A percentile compares a stretch with the other conserved stretches of the same genome.
These are phyloP conservation scores for Irpex lacteus DNA, from an alignment of 1,284 basidiomycete species.

Conservation along the genomic window DNA sequence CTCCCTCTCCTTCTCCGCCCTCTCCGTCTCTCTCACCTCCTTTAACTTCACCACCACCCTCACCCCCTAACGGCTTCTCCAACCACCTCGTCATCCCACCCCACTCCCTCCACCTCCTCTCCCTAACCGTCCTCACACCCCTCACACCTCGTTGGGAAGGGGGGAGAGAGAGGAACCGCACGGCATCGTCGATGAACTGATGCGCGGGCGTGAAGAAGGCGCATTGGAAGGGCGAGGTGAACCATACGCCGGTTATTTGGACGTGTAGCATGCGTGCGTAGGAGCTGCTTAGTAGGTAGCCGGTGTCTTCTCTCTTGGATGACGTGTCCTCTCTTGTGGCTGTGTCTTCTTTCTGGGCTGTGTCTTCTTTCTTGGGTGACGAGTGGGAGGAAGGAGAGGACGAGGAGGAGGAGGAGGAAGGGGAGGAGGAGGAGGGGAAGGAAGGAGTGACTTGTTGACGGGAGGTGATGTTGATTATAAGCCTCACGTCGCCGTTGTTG, in stretches of 20 bases:
- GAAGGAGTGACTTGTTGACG: slow-evolving; percentile 3
- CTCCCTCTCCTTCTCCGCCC: no score
- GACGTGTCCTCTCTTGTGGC: no score
- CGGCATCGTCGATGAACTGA: slow-evolving; percentile 1
- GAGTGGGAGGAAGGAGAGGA: no score
- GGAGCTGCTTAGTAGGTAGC: neutral
- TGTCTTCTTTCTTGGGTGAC: neutral
- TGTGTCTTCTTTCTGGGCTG: no score
- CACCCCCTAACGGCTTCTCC: neutral
- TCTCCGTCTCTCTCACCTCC: no score
- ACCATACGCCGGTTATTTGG: neutral
- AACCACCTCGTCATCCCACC: slow-evolving; percentile 4
- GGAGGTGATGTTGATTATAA: slow-evolving; percentile 1
- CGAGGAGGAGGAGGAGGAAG: no score
- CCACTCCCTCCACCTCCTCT: neutral
- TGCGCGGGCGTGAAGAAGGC: slow-evolving; percentile 6
- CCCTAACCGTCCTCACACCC: no score
- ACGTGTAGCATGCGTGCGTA: slow-evolving; percentile 6
- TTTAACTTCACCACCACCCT: no score
- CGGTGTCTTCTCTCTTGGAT: neutral
- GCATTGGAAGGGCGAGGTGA: slow-evolving; percentile 1
- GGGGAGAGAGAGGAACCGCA: neutral
- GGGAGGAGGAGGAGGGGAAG: neutral
- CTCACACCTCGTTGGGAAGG: neutral
- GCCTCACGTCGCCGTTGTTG: neutral